Evolutionary conservation across 495 filamentous ascomycete species (phyloP).

Genomic region (Hypoxylon crocopeplum): DNA sequence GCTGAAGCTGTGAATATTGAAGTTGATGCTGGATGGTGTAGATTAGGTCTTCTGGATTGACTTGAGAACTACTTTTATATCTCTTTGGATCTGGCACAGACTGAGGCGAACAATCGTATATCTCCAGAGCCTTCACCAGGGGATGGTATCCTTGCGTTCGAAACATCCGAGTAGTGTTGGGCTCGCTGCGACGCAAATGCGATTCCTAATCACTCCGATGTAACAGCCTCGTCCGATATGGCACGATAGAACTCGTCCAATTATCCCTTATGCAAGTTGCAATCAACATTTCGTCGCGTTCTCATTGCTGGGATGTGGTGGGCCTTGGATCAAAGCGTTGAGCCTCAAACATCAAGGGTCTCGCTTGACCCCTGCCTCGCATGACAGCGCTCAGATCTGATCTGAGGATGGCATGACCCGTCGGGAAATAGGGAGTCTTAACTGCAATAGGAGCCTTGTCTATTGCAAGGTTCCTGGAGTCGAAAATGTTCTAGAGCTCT

Average conservation of each 20-base stretch:
- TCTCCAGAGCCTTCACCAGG: conserved; percentile 22
- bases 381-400: conserved; percentile 35
- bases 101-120: conserved; percentile 9
- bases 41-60: neutral
- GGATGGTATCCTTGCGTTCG: conserved; percentile 3
- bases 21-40: conserved; percentile 32
- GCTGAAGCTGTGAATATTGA: conserved; percentile 35
- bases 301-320: conserved; percentile 20
- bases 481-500: conserved; percentile 16
- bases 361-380: conserved; percentile 32
- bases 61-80: conserved; percentile 26
- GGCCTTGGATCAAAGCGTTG: conserved; percentile 40
- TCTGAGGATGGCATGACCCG: conserved; percentile 42
- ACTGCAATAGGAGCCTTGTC: conserved; percentile 4
- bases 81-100: neutral
- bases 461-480: conserved; percentile 12
- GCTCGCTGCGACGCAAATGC: conserved; percentile 34
- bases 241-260: conserved; percentile 37
- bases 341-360: conserved; percentile 41
- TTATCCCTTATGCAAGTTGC: conserved; percentile 23
- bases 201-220: conserved; percentile 21
- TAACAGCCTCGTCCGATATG: conserved; percentile 42
- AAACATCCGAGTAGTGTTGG: conserved; percentile 21
- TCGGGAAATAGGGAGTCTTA: conserved; percentile 25
- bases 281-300: conserved; percentile 13